These are phyloP conservation scores for Pestalotiopsis sp. DNA, from an alignment of 2,329 filamentous ascomycete genomes.

Conservation along the genomic window DNA sequence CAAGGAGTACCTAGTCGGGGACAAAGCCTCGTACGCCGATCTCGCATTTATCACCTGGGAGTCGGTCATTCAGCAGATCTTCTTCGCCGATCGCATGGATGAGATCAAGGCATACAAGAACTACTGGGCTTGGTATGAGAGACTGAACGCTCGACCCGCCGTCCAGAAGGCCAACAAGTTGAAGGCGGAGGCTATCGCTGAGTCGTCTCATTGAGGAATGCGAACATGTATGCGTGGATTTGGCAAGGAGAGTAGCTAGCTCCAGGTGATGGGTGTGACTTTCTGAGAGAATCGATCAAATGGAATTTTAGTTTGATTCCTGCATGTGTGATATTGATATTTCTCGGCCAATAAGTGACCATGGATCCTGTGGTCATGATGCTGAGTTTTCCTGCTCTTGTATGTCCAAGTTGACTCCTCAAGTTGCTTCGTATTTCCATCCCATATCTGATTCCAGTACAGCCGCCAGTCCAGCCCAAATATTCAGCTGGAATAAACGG, in stretches of 20 bases:
- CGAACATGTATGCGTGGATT: background rate
- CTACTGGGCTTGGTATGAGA: conserved; percentile 34
- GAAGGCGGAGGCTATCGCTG: conserved; percentile 5
- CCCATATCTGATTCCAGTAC: background rate
- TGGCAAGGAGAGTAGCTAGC: background rate
- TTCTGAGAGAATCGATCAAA: background rate
- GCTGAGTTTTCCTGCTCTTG: no score
- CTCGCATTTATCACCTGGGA: conserved; percentile 33
- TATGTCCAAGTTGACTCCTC: background rate
- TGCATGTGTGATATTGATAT: no score
- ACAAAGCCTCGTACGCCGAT: conserved; percentile 35
- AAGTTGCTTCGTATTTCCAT: background rate
- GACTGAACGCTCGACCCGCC: conserved; percentile 30
- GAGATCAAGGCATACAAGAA: conserved; percentile 31
- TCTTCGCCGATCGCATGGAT: conserved; percentile 1
- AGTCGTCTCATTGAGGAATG: background rate
- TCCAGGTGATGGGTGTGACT: background rate
- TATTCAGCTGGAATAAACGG: no score
- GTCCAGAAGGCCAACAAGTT: conserved; percentile 23
- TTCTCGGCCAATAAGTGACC: no score
- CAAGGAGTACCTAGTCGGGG: conserved; percentile 35
- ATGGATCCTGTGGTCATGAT: no score
- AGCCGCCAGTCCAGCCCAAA: background rate
- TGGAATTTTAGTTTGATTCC: background rate
- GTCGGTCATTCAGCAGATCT: background rate